A percentile compares a stretch with the other conserved stretches of the same genome.
Conservation (phyloP, 768 basidiomycete genomes). For the Russula earlei region DNA sequence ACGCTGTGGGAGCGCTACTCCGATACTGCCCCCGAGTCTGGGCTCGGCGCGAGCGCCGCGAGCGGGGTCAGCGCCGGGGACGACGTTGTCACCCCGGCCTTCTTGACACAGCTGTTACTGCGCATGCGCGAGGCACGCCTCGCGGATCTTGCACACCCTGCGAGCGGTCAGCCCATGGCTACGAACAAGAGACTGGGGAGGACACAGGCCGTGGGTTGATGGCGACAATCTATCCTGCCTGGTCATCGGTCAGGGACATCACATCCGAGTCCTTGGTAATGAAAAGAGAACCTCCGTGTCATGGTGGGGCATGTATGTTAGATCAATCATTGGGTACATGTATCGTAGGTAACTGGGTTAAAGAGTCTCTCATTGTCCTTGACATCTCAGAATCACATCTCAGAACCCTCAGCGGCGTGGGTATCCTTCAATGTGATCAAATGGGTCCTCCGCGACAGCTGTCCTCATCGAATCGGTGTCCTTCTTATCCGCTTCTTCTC, state of each 20-base stretch:
- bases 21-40: constrained; percentile 40
- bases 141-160: constrained; percentile 44
- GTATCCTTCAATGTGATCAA: constrained; percentile 37
- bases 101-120: constrained; percentile 46
- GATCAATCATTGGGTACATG: constrained; percentile 1
- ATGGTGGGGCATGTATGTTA: no score
- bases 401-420: background rate
- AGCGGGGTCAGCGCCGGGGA: constrained; percentile 21
- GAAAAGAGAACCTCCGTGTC: no score
- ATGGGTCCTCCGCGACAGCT: constrained; percentile 40
- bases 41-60: constrained; percentile 9
- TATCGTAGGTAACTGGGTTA: background rate
- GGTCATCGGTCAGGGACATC: no score
- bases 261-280: no score
- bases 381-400: no score
- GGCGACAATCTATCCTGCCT: no score
- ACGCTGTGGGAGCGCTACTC: constrained; percentile 81
- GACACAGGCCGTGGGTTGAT: constrained; percentile 51
- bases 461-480: constrained; percentile 23
- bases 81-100: constrained; percentile 43
- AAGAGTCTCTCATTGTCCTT: background rate
- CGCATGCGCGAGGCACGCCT: constrained; percentile 60
- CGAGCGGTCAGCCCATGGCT: constrained; percentile 40
- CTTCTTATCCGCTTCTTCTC: constrained; percentile 21
- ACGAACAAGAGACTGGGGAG: constrained; percentile 70